Conservation (phyloP, 495 filamentous ascomycete species). For the Tuber indicum region DNA sequence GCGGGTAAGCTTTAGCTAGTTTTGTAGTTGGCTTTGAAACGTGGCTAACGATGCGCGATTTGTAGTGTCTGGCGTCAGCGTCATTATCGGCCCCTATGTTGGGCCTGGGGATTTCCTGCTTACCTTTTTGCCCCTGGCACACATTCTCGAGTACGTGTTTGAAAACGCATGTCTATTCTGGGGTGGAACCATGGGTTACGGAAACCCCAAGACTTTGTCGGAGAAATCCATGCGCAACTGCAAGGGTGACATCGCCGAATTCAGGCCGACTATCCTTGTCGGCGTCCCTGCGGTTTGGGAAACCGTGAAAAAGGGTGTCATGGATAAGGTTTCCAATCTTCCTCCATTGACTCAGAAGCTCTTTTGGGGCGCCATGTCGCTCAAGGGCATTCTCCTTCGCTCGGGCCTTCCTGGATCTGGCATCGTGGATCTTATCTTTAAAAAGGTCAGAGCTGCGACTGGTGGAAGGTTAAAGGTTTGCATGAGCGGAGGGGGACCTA, state of each 20-base stretch:
- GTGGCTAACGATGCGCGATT: not conserved
- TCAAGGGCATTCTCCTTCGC: constrained; percentile 72
- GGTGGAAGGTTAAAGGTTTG: constrained; percentile 72
- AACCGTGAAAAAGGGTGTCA: constrained; percentile 94
- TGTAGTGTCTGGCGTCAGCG: constrained; percentile 77
- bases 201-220: constrained; percentile 86
- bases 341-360: constrained; percentile 67
- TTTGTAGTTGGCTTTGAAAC: not conserved
- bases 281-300: constrained; percentile 98
- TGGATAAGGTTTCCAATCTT: constrained; percentile 72
- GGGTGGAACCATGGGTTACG: constrained; percentile 96
- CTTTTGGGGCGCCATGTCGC: constrained; percentile 85
- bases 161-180: constrained; percentile 88
- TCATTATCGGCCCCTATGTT: constrained; percentile 76
- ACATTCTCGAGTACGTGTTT: constrained; percentile 97
- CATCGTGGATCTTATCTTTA: constrained; percentile 76
- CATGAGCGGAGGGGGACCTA: constrained; percentile 80
- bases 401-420: constrained; percentile 67
- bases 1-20: constrained; percentile 55
- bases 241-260: constrained; percentile 91
- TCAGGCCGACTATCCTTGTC: constrained; percentile 83
- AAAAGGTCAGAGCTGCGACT: constrained; percentile 85
- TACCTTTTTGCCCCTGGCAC: constrained; percentile 87
- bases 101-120: constrained; percentile 79
- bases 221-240: constrained; percentile 86